Base-by-base conservation (phyloP, 306 rosid species). In the Cicer pinnatifidum region DNA sequence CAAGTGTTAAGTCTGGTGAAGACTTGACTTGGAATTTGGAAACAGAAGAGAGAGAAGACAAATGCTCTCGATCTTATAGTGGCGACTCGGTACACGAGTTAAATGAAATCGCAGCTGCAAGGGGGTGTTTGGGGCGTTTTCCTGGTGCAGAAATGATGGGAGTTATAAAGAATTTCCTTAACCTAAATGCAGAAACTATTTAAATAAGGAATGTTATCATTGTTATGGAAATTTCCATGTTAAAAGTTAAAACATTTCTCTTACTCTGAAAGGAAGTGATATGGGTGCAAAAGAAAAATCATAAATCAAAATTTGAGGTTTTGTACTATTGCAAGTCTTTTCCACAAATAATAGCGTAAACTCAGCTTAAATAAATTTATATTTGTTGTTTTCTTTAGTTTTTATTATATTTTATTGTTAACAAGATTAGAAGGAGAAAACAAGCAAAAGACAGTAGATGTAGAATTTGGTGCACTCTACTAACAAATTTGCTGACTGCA, bases 111-210 rank as follows among this genome's bases (percentile, higher is more conserved):
- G 86, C 92, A 0, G 96, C 90, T 33, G 91, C 97, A 47, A 89
- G 84, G 58, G 98, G 99, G 8, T 91, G 96, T 61, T 88, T 91
- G 35, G 97, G 99, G 46, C 96, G 99, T 58, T 88, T 94, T 54
- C 96, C 96, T 1, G 97, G 99, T 1, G 92, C 90, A 56, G 96
- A 94, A 78, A 94, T 94, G 99, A 91, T 94, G 99, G 96, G 96
- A 58, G 71, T 94, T 47, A 86, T 94, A 80, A 89, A 83, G 83
- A 88, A 81, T 59, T 87, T 89, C 66, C 75, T 89, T 20, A 46
- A 84, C 59, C 35, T 88, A 52, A 77, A 86, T 78, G 78, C 62
- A 8, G 76, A 46, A 80, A 54, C 83, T 68, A 75, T 76, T 46
- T 50, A 20, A 67, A 61, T 45, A 5, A 17, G 37, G 82, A 68